phyloP scores from a whole-genome alignment of 805 yeast genomes.

The Lachancea quebecensis region DNA sequence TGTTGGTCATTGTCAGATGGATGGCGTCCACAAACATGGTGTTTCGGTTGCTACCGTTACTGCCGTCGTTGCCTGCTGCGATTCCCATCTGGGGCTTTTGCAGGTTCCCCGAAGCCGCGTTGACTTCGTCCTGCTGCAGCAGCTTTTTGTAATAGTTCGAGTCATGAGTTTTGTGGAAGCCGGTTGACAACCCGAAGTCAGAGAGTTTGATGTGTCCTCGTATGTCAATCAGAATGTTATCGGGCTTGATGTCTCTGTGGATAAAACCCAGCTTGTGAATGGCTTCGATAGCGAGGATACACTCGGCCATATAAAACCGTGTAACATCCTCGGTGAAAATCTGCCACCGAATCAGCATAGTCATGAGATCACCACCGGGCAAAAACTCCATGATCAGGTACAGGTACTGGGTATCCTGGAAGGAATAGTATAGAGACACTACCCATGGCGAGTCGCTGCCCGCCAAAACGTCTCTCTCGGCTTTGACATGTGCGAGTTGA shows the following conservation, averaged over 20 bases:
- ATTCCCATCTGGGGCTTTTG: constrained; percentile 31
- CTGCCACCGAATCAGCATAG: constrained; percentile 92
- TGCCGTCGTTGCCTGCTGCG: constrained; percentile 9
- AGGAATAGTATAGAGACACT: constrained; percentile 71
- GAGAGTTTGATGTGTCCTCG: constrained; percentile 75
- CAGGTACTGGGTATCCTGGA: constrained; percentile 70
- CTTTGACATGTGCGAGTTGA: constrained; percentile 90
- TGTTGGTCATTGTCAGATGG: constrained; percentile 88
- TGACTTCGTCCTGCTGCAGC: constrained; percentile 53
- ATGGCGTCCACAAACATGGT: constrained; percentile 90
- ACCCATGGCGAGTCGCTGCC: constrained; percentile 88
- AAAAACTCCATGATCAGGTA: constrained; percentile 92
- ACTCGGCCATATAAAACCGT: constrained; percentile 91
- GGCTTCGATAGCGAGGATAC: constrained; percentile 91
- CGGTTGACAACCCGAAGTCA: constrained; percentile 84
- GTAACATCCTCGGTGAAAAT: constrained; percentile 90
- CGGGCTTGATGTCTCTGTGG: constrained; percentile 97
- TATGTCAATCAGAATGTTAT: constrained; percentile 82
- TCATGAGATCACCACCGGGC: constrained; percentile 87
- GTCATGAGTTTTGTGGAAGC: constrained; percentile 91
- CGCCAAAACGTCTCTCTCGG: constrained; percentile 92
- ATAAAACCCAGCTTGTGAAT: constrained; percentile 89
- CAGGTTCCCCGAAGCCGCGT: constrained; percentile 24
- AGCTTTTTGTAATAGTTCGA: constrained; percentile 77
- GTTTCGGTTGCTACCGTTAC: constrained; percentile 45